Evolutionary conservation across 768 basidiomycete species (phyloP).

Genomic region (Wakefieldia striispora): DNA sequence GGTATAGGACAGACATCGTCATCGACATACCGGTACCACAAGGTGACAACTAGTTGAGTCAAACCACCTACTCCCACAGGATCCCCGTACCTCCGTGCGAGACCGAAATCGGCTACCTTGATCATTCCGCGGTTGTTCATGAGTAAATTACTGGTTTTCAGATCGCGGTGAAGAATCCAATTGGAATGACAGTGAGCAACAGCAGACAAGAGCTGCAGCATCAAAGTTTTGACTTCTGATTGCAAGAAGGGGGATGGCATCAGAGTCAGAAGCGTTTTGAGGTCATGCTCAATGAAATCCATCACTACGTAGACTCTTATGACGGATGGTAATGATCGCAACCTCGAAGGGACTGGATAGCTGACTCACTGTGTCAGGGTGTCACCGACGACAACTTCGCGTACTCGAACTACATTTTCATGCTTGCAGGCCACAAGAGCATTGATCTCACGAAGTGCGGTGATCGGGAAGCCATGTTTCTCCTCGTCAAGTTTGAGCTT

Average conservation of each 20-base stretch:
- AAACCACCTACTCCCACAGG: conserved; percentile 95
- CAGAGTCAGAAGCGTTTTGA: conserved; percentile 89
- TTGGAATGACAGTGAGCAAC: conserved; percentile 92
- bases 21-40: conserved; percentile 89
- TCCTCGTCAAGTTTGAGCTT: conserved; percentile 98
- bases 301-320: conserved; percentile 96
- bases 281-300: conserved; percentile 99
- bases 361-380: conserved; percentile 95
- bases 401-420: conserved; percentile 95
- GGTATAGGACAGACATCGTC: conserved; percentile 6
- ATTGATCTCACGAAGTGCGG: conserved; percentile 90
- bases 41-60: conserved; percentile 96
- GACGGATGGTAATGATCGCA: conserved; percentile 11
- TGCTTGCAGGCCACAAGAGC: conserved; percentile 94
- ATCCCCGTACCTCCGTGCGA: conserved; percentile 94
- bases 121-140: conserved; percentile 99
- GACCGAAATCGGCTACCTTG: conserved; percentile 98
- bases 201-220: conserved; percentile 91
- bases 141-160: conserved; percentile 95
- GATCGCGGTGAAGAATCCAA: conserved; percentile 96
- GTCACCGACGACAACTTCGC: conserved; percentile 97
- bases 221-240: conserved; percentile 96
- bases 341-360: conserved; percentile 2
- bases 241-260: conserved; percentile 98
- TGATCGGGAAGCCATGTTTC: conserved; percentile 98